A percentile compares a stretch with the other conserved stretches of the same genome.
Evolutionary conservation across 2,329 filamentous ascomycete species (phyloP).

Genomic region (Calonectria montana): DNA sequence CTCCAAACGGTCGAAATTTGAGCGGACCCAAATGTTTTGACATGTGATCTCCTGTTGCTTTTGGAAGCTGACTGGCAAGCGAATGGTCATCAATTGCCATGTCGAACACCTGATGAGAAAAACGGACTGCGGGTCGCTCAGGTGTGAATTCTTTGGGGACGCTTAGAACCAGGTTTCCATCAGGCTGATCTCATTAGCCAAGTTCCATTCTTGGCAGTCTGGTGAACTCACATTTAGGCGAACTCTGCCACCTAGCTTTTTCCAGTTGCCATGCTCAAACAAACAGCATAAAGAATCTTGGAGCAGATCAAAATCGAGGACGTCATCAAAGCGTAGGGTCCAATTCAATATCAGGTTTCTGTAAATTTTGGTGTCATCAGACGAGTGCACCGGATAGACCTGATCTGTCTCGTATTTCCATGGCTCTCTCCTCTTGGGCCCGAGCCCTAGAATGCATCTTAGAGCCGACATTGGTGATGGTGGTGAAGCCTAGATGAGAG

Average conservation of each 20-base stretch:
- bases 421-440: not conserved
- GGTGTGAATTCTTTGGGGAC: conserved; percentile 45
- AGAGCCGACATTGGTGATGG: not conserved
- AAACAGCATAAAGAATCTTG: not conserved
- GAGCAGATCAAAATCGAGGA: conserved; percentile 53
- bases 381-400: conserved; percentile 46
- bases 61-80: conserved; percentile 51
- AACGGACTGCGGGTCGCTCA: conserved; percentile 53
- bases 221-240: conserved; percentile 4
- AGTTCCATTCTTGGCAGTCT: not conserved
- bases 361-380: conserved; percentile 43
- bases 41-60: conserved; percentile 31
- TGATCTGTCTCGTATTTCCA: conserved; percentile 23
- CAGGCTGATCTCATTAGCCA: not conserved
- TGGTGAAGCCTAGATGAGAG: not conserved
- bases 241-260: conserved; percentile 53
- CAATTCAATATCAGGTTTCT: conserved; percentile 41
- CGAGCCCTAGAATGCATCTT: not conserved
- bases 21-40: conserved; percentile 27
- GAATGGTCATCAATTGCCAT: conserved; percentile 55
- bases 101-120: conserved; percentile 50
- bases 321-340: conserved; percentile 23
- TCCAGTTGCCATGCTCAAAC: conserved; percentile 53
- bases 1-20: conserved; percentile 32
- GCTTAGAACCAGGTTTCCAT: conserved; percentile 47